Conservation (phyloP, 257 asterid genomes). For the Salvia miltiorrhiza region DNA sequence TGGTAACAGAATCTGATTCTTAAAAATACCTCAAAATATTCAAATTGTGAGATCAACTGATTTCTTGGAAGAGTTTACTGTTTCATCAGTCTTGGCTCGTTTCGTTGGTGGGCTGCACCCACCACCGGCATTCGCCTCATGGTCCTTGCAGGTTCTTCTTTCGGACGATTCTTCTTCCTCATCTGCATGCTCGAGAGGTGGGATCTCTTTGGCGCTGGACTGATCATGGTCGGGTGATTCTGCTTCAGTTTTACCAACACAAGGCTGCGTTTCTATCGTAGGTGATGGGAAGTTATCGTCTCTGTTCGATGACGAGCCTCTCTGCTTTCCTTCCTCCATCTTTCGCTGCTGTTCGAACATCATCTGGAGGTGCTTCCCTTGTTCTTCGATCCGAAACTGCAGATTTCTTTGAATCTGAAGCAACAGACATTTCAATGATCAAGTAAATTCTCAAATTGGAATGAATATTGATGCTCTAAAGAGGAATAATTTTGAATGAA, state of each 20-base stretch:
- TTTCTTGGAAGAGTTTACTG: conserved; percentile 1
- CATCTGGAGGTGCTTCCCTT: conserved; percentile 72
- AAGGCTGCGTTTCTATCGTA: conserved; percentile 23
- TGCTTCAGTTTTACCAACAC: conserved; percentile 18
- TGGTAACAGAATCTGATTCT: conserved; percentile 6
- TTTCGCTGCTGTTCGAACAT: conserved; percentile 74
- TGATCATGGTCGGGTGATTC: conserved; percentile 31
- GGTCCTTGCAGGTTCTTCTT: conserved; percentile 25
- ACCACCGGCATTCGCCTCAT: conserved; percentile 14
- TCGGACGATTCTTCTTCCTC: conserved; percentile 31
- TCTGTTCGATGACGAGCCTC: conserved; percentile 34
- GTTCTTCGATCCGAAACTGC: conserved; percentile 92
- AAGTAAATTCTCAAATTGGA: background rate
- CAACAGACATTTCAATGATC: background rate
- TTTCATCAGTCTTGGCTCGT: conserved; percentile 53
- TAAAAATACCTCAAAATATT: conserved; percentile 10
- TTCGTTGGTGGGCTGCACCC: conserved; percentile 33
- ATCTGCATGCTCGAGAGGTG: conserved; percentile 15
- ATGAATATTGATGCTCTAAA: background rate
- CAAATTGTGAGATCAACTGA: background rate
- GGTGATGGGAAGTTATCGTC: conserved; percentile 30
- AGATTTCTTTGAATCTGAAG: conserved; percentile 81
- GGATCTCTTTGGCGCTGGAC: conserved; percentile 5
- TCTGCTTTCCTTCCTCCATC: conserved; percentile 52
- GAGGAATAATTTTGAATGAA: background rate